Conservation (phyloP, 805 yeast species). For the Limtongia smithiae region DNA sequence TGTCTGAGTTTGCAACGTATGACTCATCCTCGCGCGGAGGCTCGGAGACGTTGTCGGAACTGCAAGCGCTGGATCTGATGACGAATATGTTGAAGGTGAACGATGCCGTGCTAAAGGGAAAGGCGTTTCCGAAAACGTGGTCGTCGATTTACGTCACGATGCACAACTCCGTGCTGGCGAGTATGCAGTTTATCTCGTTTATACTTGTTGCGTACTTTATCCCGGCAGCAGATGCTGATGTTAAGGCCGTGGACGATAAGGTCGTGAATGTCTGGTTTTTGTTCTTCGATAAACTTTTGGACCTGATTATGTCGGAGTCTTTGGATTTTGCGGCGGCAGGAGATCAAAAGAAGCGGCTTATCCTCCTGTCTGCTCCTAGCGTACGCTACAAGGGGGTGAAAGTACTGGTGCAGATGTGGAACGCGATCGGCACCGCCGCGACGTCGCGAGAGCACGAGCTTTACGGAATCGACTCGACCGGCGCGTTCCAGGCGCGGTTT, state of each 20-base stretch:
- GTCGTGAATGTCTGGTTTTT: slow-evolving; percentile 13
- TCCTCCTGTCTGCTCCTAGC: slow-evolving; percentile 59
- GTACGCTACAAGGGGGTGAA: slow-evolving; percentile 57
- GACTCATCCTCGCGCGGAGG: slow-evolving; percentile 21
- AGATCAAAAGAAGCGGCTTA: slow-evolving; percentile 68
- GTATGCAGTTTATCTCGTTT: slow-evolving; percentile 32
- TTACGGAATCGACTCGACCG: slow-evolving; percentile 58
- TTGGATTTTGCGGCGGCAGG: slow-evolving; percentile 67
- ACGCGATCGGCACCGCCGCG: slow-evolving; percentile 62
- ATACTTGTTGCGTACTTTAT: slow-evolving; percentile 16
- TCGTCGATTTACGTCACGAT: slow-evolving; percentile 48
- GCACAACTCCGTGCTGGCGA: slow-evolving; percentile 35
- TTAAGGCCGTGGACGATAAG: neutral
- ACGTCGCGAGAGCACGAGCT: slow-evolving; percentile 51
- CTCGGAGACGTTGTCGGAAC: slow-evolving; percentile 30
- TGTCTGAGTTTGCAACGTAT: slow-evolving; percentile 31
- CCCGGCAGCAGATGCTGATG: slow-evolving; percentile 3
- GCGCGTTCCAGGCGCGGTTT: slow-evolving; percentile 70
- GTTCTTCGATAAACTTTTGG: slow-evolving; percentile 43
- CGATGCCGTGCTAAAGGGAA: slow-evolving; percentile 32
- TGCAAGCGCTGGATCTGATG: slow-evolving; percentile 33
- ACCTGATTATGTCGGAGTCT: slow-evolving; percentile 62
- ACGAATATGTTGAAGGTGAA: slow-evolving; percentile 33
- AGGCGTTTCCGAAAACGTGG: slow-evolving; percentile 55
- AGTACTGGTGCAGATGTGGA: slow-evolving; percentile 66